Base-by-base conservation (phyloP, 257 asterid species). In the Solanum infundibuliforme region DNA sequence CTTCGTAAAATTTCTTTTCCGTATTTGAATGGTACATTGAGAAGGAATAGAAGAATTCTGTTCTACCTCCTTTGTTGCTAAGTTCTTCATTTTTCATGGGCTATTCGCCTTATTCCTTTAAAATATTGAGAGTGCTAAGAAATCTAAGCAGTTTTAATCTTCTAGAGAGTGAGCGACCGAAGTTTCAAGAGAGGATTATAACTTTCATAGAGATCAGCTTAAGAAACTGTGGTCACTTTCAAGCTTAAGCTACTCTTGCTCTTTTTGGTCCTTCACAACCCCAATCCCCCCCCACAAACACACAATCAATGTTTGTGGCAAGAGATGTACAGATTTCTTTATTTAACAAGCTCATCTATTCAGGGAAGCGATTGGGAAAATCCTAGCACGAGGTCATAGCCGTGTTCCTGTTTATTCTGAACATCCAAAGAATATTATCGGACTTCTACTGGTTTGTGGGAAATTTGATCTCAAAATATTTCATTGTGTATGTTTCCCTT, bases 301-400 rank as follows among this genome's bases (percentile, higher is more conserved):
- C 27, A 8, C 52, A 9, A n/a, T 25, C 31, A 12, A 12, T 23
- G 58, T 3, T 76, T 76, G 58, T n/a, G 58, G 83, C 83, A 41
- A 43, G 83, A 75, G 84, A 13, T 25, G 32, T 38, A 31, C 60
- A 43, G 66, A 13, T 79, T 79, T 79, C 36, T 27, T 14, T 25
- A 43, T 79, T 31, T 79, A 77, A 79, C 27, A 79, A 27, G 38
- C 66, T 88, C 34, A 69, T 88, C 25, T 88, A 31, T 91, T 90
- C 95, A 96, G 99, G 99, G 99, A 97, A 92, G 96, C 98, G 85
- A 95, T 97, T 77, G 99, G 99, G 68, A 97, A 93, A 92, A 94
- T 97, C 90, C 98, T 97, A 83, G 98, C 99, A 23, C 93, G 98
- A 11, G 99, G 99, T 89, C 99, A 97, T 90, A 97, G 99, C 93